phyloP scores from a whole-genome alignment of 345 rosid genomes.

The Eucalyptus camaldulensis region DNA sequence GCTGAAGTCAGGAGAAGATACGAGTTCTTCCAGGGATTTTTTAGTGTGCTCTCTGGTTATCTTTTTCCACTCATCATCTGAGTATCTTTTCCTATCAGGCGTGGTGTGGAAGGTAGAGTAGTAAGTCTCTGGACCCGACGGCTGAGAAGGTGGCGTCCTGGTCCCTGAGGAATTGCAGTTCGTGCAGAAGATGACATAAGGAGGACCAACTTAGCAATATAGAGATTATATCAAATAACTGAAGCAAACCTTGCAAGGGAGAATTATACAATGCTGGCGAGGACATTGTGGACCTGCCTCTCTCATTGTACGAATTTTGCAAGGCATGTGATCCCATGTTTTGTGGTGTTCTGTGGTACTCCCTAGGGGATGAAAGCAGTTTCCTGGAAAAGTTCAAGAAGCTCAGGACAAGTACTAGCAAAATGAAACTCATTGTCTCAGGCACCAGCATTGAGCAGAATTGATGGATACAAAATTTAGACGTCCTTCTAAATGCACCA shows the following conservation, averaged over 20 bases:
- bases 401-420: neutral
- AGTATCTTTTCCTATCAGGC: constrained; percentile 53
- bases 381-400: constrained; percentile 38
- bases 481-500: neutral
- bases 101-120: constrained; percentile 63
- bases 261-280: constrained; percentile 14
- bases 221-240: neutral
- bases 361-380: constrained; percentile 14
- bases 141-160: constrained; percentile 6
- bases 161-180: constrained; percentile 20
- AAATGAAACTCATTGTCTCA: neutral
- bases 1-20: constrained; percentile 70
- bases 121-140: constrained; percentile 28
- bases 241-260: constrained; percentile 22
- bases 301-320: constrained; percentile 19
- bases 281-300: neutral
- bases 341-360: constrained; percentile 12
- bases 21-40: constrained; percentile 63
- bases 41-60: constrained; percentile 46
- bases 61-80: constrained; percentile 46
- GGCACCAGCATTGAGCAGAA: neutral
- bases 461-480: neutral
- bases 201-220: neutral
- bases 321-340: constrained; percentile 28
- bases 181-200: neutral